Percentiles rank a stretch among this genome's conserved stretches.
phyloP scores from a whole-genome alignment of 306 rosid species.

The Acacia acuminata region DNA sequence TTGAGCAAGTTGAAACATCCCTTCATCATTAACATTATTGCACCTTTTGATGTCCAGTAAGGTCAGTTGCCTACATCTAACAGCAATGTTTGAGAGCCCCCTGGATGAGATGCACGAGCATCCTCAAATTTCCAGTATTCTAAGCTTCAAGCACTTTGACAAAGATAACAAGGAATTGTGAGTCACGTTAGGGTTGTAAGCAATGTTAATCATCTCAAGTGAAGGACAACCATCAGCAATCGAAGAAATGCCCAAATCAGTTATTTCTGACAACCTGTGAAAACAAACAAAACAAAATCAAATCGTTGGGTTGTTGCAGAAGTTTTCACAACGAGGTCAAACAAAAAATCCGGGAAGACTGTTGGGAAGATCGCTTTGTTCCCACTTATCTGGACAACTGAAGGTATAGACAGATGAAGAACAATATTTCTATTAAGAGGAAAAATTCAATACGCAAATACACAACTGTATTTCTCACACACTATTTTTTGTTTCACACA shows the following conservation, averaged over 20 bases:
- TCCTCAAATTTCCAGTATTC: slow-evolving; percentile 60
- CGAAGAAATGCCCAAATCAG: slow-evolving; percentile 59
- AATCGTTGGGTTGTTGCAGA: neutral
- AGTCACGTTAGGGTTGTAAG: slow-evolving; percentile 57
- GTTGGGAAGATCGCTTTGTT: too few relatives aligned
- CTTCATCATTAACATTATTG: slow-evolving; percentile 47
- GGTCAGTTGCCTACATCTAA: slow-evolving; percentile 57
- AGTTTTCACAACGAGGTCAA: neutral
- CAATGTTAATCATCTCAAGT: slow-evolving; percentile 60
- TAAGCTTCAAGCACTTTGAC: slow-evolving; percentile 55
- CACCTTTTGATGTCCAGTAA: slow-evolving; percentile 67
- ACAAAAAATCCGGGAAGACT: neutral
- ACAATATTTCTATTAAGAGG: too few relatives aligned
- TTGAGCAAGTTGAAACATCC: slow-evolving; percentile 58
- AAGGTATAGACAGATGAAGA: too few relatives aligned
- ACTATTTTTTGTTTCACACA: too few relatives aligned
- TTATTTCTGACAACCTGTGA: slow-evolving; percentile 53
- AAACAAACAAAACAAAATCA: slow-evolving; percentile 15
- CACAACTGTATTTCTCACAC: too few relatives aligned
- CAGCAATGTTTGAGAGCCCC: slow-evolving; percentile 60
- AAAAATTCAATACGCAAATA: too few relatives aligned
- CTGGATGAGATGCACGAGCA: slow-evolving; percentile 49
- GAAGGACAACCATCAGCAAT: slow-evolving; percentile 62
- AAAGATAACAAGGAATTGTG: slow-evolving; percentile 57
- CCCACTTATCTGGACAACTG: too few relatives aligned